A percentile compares a stretch with the other conserved stretches of the same genome.
These are phyloP conservation scores for Verbascum thapsus DNA, from an alignment of 257 asterid genomes.

Conservation along the genomic window DNA sequence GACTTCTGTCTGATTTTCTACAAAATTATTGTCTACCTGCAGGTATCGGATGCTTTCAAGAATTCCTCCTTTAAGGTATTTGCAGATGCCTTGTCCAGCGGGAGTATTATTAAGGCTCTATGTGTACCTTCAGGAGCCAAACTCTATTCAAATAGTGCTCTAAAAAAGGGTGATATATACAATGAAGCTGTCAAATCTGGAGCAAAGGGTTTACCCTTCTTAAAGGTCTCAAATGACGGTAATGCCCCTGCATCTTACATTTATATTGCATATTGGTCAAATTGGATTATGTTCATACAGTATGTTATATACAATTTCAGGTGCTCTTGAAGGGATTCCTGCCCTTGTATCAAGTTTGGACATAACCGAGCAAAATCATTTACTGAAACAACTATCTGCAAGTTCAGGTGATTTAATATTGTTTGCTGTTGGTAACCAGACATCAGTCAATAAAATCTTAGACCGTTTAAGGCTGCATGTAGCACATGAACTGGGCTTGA, in stretches of 20 bases:
- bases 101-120: slow-evolving; percentile 72
- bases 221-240: slow-evolving; percentile 85
- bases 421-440: slow-evolving; percentile 84
- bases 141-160: slow-evolving; percentile 80
- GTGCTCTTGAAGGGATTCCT: slow-evolving; percentile 86
- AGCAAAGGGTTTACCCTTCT: slow-evolving; percentile 93
- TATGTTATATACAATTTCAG: slow-evolving; percentile 42
- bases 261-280: neutral
- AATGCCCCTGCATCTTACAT: slow-evolving; percentile 30
- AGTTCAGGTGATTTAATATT: slow-evolving; percentile 80
- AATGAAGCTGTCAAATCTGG: slow-evolving; percentile 85
- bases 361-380: slow-evolving; percentile 44
- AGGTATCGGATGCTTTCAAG: slow-evolving; percentile 77
- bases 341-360: slow-evolving; percentile 75
- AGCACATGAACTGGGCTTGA: slow-evolving; percentile 78
- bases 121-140: slow-evolving; percentile 83
- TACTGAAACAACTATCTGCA: slow-evolving; percentile 61
- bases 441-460: slow-evolving; percentile 73
- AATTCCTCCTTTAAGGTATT: slow-evolving; percentile 85
- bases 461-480: slow-evolving; percentile 71
- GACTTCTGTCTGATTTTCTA: neutral
- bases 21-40: slow-evolving; percentile 33
- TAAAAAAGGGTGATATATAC: slow-evolving; percentile 89
- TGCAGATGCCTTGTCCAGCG: slow-evolving; percentile 65
- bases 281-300: neutral